Base-by-base conservation (phyloP, 139 green algal genomes). In the Nannochloris sp. region DNA sequence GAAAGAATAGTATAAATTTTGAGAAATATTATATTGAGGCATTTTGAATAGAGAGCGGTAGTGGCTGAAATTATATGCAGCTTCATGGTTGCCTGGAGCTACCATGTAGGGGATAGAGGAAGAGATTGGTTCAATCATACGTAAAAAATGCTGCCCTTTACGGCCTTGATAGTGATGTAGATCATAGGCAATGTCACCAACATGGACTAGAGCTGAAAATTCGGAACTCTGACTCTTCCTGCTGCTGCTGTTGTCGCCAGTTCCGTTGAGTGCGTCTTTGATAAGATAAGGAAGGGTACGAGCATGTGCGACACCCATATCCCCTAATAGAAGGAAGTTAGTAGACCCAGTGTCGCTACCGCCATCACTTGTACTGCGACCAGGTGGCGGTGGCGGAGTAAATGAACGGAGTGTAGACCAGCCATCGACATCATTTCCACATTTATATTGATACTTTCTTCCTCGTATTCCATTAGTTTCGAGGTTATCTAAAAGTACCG, bases 131-230 rank as follows among this genome's bases (percentile, higher is more conserved):
- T 74, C 33, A 3, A 57, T 27, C 13, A 25, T 19, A 5, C 13
- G 6, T 32, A 74, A 27, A 29, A 74, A 74, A 6, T 34, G 33
- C 23, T 44, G n/a, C 2, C 13, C 58, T 2, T 56, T 54, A 0
- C 59, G 47, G 25, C 67, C 67, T 32, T 59, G 48, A 9, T 23
- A 12, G 48, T 36, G 9, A 23, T 9, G 9, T 7, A 74, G 34
- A 27, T 74, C 67, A 53, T 74, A 74, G 3, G 45, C 67, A 0
- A 74, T 14, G 67, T 74, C 67, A 4, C 67, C 67, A n/a, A 67
- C 15, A 9, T 70, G 57, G 14, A 73, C 47, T 8, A 54, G 27
- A 0, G 54, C 65, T 14, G 63, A 34, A 8, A 62, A 59, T 0
- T 25, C n/a, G n/a, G n/a, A n/a, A n/a, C n/a, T n/a, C n/a, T n/a